phyloP scores from a whole-genome alignment of 176 grass and related monocot genomes.

The Aegilops longissima region DNA sequence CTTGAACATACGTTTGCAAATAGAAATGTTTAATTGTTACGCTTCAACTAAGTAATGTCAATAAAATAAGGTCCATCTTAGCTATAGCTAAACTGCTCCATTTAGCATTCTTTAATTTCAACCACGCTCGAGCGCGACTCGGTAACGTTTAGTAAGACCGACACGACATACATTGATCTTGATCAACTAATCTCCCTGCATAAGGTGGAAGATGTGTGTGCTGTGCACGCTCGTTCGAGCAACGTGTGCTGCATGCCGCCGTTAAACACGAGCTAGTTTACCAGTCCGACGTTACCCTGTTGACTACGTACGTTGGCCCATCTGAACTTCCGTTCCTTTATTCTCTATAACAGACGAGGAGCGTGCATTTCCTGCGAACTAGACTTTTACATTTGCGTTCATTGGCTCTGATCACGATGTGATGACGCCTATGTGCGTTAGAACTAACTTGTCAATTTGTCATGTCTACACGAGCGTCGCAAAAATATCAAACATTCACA shows the following conservation, averaged over 20 bases:
- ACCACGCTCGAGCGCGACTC: not conserved
- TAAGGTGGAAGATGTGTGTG: not conserved
- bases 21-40: no score
- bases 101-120: no score
- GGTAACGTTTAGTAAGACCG: not conserved
- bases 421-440: not conserved
- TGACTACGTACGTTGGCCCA: not conserved
- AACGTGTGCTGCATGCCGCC: not conserved
- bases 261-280: conserved; percentile 3
- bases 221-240: not conserved
- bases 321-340: not conserved
- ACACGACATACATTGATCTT: not conserved
- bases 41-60: no score
- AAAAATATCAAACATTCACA: no score
- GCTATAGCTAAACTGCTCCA: no score
- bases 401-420: not conserved
- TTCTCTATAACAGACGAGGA: not conserved
- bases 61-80: no score
- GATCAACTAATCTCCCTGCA: not conserved
- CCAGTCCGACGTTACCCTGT: not conserved
- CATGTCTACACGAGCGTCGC: not conserved
- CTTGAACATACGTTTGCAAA: no score
- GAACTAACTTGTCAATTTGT: no score
- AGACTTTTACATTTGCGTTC: no score
- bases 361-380: not conserved